Evolutionary conservation across 345 rosid genomes (phyloP).

Genomic region (Litchi chinensis): DNA sequence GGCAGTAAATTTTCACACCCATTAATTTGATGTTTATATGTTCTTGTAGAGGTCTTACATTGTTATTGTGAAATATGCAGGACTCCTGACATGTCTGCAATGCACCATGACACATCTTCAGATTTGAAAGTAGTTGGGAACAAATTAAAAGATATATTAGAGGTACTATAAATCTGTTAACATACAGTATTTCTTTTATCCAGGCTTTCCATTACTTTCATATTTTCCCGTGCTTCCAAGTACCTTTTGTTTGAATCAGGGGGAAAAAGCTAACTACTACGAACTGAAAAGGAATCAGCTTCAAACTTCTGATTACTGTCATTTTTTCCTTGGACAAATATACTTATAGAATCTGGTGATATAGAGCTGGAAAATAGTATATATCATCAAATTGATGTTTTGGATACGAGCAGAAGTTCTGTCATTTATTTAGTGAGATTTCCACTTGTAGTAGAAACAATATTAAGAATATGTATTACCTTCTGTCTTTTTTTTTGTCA

Average conservation of each 20-base stretch:
- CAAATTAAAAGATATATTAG: constrained; percentile 62
- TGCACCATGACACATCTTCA: constrained; percentile 71
- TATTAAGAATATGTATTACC: background rate
- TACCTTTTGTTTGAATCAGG: background rate
- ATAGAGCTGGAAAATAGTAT: background rate
- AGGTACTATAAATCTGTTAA: constrained; percentile 36
- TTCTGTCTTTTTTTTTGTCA: constrained; percentile 25
- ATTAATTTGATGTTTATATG: constrained; percentile 7
- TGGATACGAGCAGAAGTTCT: background rate
- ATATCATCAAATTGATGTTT: background rate
- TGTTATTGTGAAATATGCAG: constrained; percentile 37
- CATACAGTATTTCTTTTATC: background rate
- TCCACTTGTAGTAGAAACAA: background rate
- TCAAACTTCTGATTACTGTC: background rate
- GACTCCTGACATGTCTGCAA: constrained; percentile 82
- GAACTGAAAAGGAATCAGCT: background rate
- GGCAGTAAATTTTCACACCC: background rate
- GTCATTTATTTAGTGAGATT: too few species aligned
- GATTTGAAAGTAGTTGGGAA: constrained; percentile 64
- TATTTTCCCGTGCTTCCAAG: background rate
- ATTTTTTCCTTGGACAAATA: background rate
- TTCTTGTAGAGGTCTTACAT: constrained; percentile 8
- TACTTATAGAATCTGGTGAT: background rate
- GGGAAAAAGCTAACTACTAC: background rate
- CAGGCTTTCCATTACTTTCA: background rate